Percentiles rank a stretch among this genome's conserved stretches.
phyloP scores from a whole-genome alignment of 176 grass and related monocot genomes.

The Calamus simplicifolius region DNA sequence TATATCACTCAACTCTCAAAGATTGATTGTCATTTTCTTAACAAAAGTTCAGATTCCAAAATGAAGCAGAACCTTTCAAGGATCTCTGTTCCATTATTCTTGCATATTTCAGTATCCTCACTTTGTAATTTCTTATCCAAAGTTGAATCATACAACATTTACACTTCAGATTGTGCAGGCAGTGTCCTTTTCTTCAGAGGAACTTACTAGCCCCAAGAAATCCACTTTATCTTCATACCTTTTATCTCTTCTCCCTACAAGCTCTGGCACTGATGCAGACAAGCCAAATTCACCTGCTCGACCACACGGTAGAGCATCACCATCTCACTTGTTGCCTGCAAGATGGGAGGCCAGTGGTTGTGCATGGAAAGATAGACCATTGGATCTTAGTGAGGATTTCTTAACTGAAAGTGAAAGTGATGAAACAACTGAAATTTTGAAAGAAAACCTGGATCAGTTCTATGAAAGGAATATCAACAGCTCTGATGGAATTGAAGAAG shows the following conservation, averaged over 20 bases:
- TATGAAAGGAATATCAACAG: conserved; percentile 13
- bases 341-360: conserved; percentile 31
- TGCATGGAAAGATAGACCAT: conserved; percentile 28
- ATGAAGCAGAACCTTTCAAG: too few species aligned
- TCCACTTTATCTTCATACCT: conserved; percentile 45
- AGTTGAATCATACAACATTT: too few species aligned
- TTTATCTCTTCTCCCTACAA: conserved; percentile 40
- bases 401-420: conserved; percentile 44
- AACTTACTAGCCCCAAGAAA: conserved; percentile 38
- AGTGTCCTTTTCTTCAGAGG: conserved; percentile 26
- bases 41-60: too few species aligned
- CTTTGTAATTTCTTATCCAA: too few species aligned
- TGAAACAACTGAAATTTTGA: conserved; percentile 24
- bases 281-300: conserved; percentile 14
- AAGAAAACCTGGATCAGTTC: conserved; percentile 14
- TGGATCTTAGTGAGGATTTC: conserved; percentile 37
- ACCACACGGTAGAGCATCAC: conserved; percentile 18
- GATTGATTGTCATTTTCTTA: too few species aligned
- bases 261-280: conserved; percentile 6
- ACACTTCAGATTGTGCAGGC: conserved; percentile 17
- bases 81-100: too few species aligned
- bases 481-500: conserved; percentile 31
- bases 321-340: conserved; percentile 39
- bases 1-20: too few species aligned
- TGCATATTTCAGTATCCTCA: too few species aligned